Evolutionary conservation across 176 grass and related monocot species (phyloP).

Genomic region (Stipa capillata): DNA sequence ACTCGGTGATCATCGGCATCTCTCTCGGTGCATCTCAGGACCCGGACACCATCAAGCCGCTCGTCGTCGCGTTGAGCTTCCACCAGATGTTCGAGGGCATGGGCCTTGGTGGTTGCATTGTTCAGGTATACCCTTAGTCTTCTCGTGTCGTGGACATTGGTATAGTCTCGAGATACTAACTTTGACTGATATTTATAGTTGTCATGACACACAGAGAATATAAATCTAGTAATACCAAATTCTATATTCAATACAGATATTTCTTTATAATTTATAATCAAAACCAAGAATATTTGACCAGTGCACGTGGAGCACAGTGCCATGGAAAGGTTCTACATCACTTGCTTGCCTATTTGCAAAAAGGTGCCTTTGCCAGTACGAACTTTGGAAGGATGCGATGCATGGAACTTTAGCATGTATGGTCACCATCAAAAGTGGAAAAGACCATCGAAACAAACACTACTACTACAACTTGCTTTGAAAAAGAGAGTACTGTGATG

Average conservation of each 20-base stretch:
- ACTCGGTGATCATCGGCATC: conserved; percentile 82
- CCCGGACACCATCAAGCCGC: conserved; percentile 40
- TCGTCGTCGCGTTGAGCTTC: conserved; percentile 59
- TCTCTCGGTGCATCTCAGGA: conserved; percentile 46
- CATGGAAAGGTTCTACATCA: neutral
- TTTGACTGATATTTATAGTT: neutral
- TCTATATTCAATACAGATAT: neutral
- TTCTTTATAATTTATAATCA: neutral
- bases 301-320: neutral
- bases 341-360: neutral
- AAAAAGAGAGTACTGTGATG: neutral
- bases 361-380: neutral
- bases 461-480: neutral
- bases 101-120: conserved; percentile 71
- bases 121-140: conserved; percentile 26
- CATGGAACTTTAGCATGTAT: neutral
- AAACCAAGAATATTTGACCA: neutral
- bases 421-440: neutral
- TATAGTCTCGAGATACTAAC: neutral
- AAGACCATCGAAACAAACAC: neutral
- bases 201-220: neutral
- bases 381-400: neutral
- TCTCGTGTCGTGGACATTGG: neutral
- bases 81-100: conserved; percentile 85
- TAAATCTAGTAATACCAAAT: neutral